Percentiles rank a stretch among this genome's conserved stretches.
phyloP scores from a whole-genome alignment of 139 green algal genomes.

The Astrephomene gubernaculifera region DNA sequence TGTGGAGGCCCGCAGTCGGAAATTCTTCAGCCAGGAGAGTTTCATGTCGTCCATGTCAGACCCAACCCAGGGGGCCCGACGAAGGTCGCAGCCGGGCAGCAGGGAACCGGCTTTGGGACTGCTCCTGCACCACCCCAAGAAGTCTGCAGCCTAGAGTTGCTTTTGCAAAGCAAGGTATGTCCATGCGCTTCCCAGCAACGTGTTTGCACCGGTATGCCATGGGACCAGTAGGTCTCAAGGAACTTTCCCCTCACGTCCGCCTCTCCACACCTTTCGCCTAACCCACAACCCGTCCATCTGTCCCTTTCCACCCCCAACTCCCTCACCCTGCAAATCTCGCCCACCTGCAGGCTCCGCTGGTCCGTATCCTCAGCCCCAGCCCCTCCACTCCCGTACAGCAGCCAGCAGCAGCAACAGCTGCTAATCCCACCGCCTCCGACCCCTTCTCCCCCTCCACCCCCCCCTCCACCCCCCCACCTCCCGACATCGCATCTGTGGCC shows the following conservation, averaged over 20 bases:
- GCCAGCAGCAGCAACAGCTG: too few species aligned
- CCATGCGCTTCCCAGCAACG: too few species aligned
- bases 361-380: neutral
- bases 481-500: too few species aligned
- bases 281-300: too few species aligned
- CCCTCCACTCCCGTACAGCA: too few species aligned
- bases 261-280: too few species aligned
- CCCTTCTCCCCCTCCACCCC: neutral
- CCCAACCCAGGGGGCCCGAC: too few species aligned
- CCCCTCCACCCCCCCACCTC: neutral
- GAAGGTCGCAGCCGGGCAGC: neutral
- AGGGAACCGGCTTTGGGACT: neutral
- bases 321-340: neutral
- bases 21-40: slow-evolving; percentile 9
- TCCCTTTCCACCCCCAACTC: neutral
- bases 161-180: neutral
- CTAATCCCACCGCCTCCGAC: too few species aligned
- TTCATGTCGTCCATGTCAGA: neutral
- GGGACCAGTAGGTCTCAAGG: too few species aligned
- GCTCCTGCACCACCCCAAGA: neutral
- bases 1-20: slow-evolving; percentile 4
- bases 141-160: neutral
- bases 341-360: neutral
- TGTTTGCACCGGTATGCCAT: too few species aligned
- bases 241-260: too few species aligned